Conservation (phyloP, 2,329 filamentous ascomycete species). For the Pestalotiopsis sp. region DNA sequence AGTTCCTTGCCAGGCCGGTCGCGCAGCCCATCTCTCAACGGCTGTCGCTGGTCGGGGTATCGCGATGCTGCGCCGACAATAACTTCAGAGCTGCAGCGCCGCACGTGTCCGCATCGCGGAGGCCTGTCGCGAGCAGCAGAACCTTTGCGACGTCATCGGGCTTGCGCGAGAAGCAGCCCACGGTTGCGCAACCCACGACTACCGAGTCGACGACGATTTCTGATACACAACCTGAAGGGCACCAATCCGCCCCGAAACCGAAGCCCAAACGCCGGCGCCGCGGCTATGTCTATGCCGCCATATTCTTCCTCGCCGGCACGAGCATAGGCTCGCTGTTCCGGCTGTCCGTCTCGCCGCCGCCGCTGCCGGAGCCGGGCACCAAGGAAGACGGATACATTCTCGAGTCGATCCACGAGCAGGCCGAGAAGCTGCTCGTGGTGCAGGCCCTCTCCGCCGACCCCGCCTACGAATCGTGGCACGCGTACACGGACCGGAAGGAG, state of each 20-base stretch:
- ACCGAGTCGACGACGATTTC: not conserved
- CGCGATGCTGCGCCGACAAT: not conserved
- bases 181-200: not conserved
- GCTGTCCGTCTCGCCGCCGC: constrained; percentile 45
- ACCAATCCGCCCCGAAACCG: not conserved
- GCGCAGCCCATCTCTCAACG: not conserved
- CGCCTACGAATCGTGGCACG: constrained; percentile 42
- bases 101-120: not conserved
- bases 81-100: not conserved
- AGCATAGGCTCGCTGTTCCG: constrained; percentile 39
- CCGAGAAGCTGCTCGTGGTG: constrained; percentile 50
- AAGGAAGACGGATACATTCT: constrained; percentile 43
- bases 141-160: not conserved
- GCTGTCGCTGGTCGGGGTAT: not conserved
- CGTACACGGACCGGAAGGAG: constrained; percentile 35
- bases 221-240: not conserved
- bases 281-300: constrained; percentile 14
- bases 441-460: constrained; percentile 47
- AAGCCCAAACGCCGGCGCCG: constrained; percentile 7
- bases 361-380: constrained; percentile 40
- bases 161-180: not conserved
- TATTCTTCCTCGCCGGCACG: constrained; percentile 45
- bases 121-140: not conserved
- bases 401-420: constrained; percentile 42
- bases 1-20: not conserved